Percentiles rank a stretch among this genome's conserved stretches.
These are phyloP conservation scores for Stylosanthes scabra DNA, from an alignment of 331 rosid genomes.

Conservation along the genomic window DNA sequence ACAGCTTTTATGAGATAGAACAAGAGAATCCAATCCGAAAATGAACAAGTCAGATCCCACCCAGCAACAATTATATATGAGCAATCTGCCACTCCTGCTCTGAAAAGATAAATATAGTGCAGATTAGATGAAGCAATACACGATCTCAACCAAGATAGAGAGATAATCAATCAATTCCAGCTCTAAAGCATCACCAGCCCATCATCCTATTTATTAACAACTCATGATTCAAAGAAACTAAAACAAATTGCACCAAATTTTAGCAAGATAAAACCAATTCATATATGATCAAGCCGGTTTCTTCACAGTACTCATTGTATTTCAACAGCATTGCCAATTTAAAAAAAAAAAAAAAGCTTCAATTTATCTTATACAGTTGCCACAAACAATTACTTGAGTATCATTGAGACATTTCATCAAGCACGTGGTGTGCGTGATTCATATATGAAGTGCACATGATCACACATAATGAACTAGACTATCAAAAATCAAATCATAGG, in stretches of 20 bases:
- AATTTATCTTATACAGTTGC: not conserved
- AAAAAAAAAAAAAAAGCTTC: not conserved
- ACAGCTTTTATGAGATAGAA: slow-evolving; percentile 16
- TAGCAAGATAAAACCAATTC: no score
- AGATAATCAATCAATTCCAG: no score
- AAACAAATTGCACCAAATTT: no score
- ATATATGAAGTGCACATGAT: not conserved
- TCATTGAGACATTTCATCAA: slow-evolving; percentile 5
- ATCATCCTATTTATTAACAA: no score
- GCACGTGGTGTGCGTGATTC: not conserved
- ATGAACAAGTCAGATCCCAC: not conserved
- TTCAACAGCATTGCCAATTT: not conserved
- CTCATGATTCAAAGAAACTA: no score
- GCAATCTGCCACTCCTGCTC: slow-evolving; percentile 9
- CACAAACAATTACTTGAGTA: not conserved
- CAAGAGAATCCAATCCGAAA: slow-evolving; percentile 19
- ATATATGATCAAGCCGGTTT: no score
- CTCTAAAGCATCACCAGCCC: no score
- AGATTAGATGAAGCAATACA: no score
- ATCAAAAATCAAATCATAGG: not conserved
- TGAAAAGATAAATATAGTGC: not conserved
- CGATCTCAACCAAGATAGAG: no score
- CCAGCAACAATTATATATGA: slow-evolving; percentile 1
- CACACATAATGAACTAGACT: not conserved
- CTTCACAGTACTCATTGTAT: not conserved